Evolutionary conservation across 371 early-diverging fungal genomes (phyloP), one percentile per base, ranked within the genome.

Genomic region (Mortierella sp.): DNA sequence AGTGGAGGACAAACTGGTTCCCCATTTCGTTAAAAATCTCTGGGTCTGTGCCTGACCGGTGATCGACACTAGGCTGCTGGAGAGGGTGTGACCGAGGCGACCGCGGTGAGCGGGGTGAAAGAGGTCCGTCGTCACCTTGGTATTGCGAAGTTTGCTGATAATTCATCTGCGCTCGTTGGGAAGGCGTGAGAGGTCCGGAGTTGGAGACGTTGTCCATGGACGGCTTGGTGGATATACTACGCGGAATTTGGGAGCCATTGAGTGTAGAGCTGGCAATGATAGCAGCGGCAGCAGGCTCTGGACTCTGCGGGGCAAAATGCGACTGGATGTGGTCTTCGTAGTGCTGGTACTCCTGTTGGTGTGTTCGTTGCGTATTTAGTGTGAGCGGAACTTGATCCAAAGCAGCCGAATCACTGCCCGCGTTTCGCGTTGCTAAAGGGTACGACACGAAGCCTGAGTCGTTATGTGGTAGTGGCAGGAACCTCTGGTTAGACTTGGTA

Each of bases 1-100:
- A n/a, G n/a, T 70, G 64, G 0, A 70, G 54, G 17, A 70, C 59
- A 70, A 70, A 70, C 50, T 70, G 60, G 46, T 56, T 70, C 11
- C 71, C 64, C 71, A 70, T 70, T 15, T 70, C 64, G 41, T 64
- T 70, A 0, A 62, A 31, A 19, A 68, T 27, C 11, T 32, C 30
- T 6, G 43, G 15, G 30, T 54, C 55, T 27, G 46, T 53, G 4
- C 31, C 53, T 24, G 60, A 42, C 28, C 31, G 49, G 11, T 37
- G 4, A 31, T 46, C 31, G 15, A 26, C 8, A 2, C 27, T 42
- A 5, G 39, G 61, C 9, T 32, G 32, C 14, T n/a, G n/a, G 27
- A 53, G 23, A 8, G 53, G 53, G 24, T 53, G 43, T 42, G 56
- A 17, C 9, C 41, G 56, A 17, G 46, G 50, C 23, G 64, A 57